Evolutionary conservation across 2,329 filamentous ascomycete species (phyloP), one percentile per base, ranked within the genome.

Genomic region (Domatiomyces globalis): DNA sequence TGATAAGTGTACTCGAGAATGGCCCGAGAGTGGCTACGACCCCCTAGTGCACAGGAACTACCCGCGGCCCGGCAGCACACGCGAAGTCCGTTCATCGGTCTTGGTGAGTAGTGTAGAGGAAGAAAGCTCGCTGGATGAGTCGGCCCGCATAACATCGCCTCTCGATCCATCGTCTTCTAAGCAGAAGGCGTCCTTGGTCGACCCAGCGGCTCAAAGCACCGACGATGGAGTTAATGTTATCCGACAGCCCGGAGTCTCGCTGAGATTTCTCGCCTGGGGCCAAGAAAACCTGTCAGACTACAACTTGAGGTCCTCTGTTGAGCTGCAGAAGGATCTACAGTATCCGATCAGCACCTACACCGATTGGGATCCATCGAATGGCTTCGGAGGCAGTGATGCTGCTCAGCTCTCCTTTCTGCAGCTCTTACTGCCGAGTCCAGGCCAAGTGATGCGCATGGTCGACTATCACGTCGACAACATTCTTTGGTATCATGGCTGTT

Each of bases 211-310:
- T 3, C 22, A 25, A 25, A 25, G 22, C 22, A 25, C 22, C 22
- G 22, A 25, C 22, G 22, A 25, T 25, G 22, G 22, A 25, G 22
- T 25, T 25, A 6, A 25, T 25, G 22, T 6, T 4, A 25, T 25
- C 22, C 22, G 22, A 25, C 22, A 6, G 22, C 22, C 22, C 22
- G 22, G 22, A 25, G 39, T 7, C 15, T 43, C 39, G 15, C 64
- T 74, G 0, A 71, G 74, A 50, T 74, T 73, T 45, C 62, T 73
- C 1, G 70, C 71, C 1, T 74, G 72, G 72, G 72, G 71, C 7
- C 66, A 71, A 15, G 63, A 49, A n/a, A 59, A 55, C 43, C 45
- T 58, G 15, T 56, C 58, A 19, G 57, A 59, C 43, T 59, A 59
- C 44, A 25, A 25, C 22, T 54, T 57, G 27, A 51, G 57, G 25